These are phyloP conservation scores for Mediolabrus comicus DNA, from an alignment of 108 stramenopile genomes.

Conservation along the genomic window DNA sequence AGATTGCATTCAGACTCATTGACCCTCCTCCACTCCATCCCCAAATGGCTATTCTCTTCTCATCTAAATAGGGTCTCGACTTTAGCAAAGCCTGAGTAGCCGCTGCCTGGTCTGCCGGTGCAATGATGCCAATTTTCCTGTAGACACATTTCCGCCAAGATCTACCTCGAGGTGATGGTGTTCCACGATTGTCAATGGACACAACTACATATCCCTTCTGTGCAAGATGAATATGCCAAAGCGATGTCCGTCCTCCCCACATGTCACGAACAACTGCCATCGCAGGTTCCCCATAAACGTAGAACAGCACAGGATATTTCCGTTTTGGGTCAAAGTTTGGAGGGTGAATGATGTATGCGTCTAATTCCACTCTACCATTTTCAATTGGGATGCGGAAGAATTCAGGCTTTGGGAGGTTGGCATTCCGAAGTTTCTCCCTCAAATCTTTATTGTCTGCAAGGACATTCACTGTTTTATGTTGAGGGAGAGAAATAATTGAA, in stretches of 20 bases:
- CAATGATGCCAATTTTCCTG: constrained; percentile 40
- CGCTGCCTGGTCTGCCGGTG: constrained; percentile 42
- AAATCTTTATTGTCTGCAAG: constrained; percentile 43
- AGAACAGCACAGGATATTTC: constrained; percentile 42
- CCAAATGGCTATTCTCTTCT: constrained; percentile 43
- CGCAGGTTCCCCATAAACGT: constrained; percentile 45
- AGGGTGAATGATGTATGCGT: constrained; percentile 42
- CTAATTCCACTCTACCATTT: constrained; percentile 30
- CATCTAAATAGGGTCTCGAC: constrained; percentile 36
- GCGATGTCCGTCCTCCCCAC: constrained; percentile 44
- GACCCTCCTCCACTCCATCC: constrained; percentile 47
- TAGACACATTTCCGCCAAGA: constrained; percentile 46
- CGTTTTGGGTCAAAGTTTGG: constrained; percentile 29
- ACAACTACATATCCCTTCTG: constrained; percentile 34
- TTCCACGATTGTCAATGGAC: constrained; percentile 43
- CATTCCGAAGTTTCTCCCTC: constrained; percentile 25
- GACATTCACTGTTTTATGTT: constrained; percentile 31
- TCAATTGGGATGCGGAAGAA: constrained; percentile 38
- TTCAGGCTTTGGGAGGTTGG: constrained; percentile 35
- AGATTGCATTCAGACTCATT: constrained; percentile 49
- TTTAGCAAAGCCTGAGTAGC: constrained; percentile 30
- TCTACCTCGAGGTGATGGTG: constrained; percentile 41
- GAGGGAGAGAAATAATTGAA: constrained; percentile 32
- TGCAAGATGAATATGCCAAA: constrained; percentile 48
- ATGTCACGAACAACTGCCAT: constrained; percentile 45